Base-by-base conservation (phyloP, 2,329 filamentous ascomycete species). In the Ambrosiella xylebori region DNA sequence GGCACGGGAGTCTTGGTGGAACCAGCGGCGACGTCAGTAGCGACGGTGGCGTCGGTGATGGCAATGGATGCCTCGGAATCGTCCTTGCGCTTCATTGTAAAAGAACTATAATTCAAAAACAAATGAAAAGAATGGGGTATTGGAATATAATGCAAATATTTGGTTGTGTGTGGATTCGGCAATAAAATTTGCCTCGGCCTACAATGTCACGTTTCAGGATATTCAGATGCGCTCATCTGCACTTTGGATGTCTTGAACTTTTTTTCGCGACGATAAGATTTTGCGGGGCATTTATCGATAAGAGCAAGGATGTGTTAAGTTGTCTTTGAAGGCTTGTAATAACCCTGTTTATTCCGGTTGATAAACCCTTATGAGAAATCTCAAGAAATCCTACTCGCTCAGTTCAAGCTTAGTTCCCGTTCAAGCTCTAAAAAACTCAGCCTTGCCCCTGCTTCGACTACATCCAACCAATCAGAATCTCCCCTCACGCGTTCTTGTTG, bases 281-380 rank as follows among this genome's bases (percentile, higher is more conserved):
- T 54, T 54, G 52, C 52, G 52, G 52, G 52, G 52, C 52, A 8
- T 41, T 19, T 54, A 54, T 54, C 52, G 52, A 54, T 54, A 54
- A 54, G 37, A 54, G 11, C 12, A n/a, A 11, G 13, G 13, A 15
- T 9, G 7, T 35, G 13, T 51, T 51, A 36, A 35, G n/a, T 8
- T 13, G 2, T 51, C 3, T 27, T 27, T 4, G 27, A 27, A 27
- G 27, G 5, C 27, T 35, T n/a, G 47, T 2, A 35, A 1, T 51
- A 51, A 51, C 47, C 47, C 47, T 51, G 9, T 6, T 35, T 51
- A 49, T 49, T 27, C 27, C 3, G 4, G 1, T 27, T 27, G 1
- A 27, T 27, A 3, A 27, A 27, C 27, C 27, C 27, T 27, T 27
- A 27, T 27, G 2, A 27, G 2, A 27, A 27, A 27, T 3, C 19